Base-by-base conservation (phyloP, 139 green algal genomes). In the Closterium sp. region DNA sequence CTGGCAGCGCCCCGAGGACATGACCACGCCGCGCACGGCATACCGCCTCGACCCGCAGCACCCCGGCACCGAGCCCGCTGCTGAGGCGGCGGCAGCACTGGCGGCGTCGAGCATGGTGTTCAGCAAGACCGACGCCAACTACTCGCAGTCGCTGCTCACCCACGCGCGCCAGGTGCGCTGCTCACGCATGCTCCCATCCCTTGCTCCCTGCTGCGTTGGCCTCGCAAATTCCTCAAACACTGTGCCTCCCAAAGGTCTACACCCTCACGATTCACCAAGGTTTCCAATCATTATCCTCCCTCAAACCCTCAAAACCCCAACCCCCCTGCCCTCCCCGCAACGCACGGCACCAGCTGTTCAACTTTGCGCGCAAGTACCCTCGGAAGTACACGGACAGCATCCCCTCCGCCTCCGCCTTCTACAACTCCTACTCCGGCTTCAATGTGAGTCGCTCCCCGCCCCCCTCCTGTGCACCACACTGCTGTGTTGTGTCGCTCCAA, bases 301-400 rank as follows among this genome's bases (percentile, higher is more conserved):
- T n/a, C n/a, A n/a, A n/a, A n/a, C n/a, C n/a, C n/a, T n/a, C n/a
- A n/a, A 6, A 45, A 6, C 10, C 38, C 38, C 38, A 6, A 45
- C 38, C 10, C 38, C 38, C 38, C 38, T 45, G n/a, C n/a, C n/a
- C n/a, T n/a, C n/a, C n/a, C n/a, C n/a, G n/a, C n/a, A n/a, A n/a
- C n/a, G n/a, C n/a, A n/a, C n/a, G n/a, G n/a, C n/a, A n/a, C n/a
- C 88, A 93, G 88, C 91, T 93, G 70, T 93, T 94, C 91, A 27
- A 87, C 31, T 93, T 94, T 10, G 91, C 89, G 1, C 9, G 90
- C 32, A 45, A 27, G 73, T 94, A 50, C 70, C 30, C 89, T 4
- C 29, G 13, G 27, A 34, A 91, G 28, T 93, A 93, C 88, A 93
- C 27, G 21, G 38, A 88, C n/a, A 50, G n/a, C 70, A 91, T 93